phyloP scores from a whole-genome alignment of 2,329 filamentous ascomycete species.

The Hypomyces rosellus region DNA sequence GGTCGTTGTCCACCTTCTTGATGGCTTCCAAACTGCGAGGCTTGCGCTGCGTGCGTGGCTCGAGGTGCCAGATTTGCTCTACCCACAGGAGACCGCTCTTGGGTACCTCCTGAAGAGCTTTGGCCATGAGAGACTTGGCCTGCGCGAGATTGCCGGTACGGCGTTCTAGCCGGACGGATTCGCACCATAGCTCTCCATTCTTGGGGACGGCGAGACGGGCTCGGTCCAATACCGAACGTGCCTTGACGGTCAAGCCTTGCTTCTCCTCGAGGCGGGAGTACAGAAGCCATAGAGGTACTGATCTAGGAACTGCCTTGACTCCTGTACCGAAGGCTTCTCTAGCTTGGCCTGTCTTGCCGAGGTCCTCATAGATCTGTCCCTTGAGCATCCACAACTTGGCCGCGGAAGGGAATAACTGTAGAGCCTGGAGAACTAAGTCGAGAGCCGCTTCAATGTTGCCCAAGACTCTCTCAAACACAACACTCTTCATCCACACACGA shows the following conservation, averaged over 20 bases:
- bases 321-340: constrained; percentile 85
- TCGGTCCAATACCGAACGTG: constrained; percentile 86
- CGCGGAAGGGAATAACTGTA: constrained; percentile 78
- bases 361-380: constrained; percentile 89
- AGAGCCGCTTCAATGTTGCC: constrained; percentile 75
- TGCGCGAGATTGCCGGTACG: constrained; percentile 77
- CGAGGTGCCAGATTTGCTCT: constrained; percentile 93
- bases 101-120: constrained; percentile 85
- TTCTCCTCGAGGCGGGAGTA: constrained; percentile 84
- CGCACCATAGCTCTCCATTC: constrained; percentile 78
- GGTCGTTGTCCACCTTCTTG: constrained; percentile 92
- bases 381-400: constrained; percentile 98
- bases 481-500: constrained; percentile 94
- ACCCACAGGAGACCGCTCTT: constrained; percentile 83
- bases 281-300: constrained; percentile 83
- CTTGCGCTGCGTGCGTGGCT: constrained; percentile 86
- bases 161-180: constrained; percentile 88
- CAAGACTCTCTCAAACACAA: constrained; percentile 83
- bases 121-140: constrained; percentile 88
- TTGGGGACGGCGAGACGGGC: constrained; percentile 84
- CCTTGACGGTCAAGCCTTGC: constrained; percentile 78
- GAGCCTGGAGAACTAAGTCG: constrained; percentile 77
- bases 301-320: constrained; percentile 77
- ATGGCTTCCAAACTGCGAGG: constrained; percentile 88
- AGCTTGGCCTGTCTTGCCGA: constrained; percentile 73